Base-by-base conservation (phyloP, 2,329 filamentous ascomycete species). In the Didymella pinodella region DNA sequence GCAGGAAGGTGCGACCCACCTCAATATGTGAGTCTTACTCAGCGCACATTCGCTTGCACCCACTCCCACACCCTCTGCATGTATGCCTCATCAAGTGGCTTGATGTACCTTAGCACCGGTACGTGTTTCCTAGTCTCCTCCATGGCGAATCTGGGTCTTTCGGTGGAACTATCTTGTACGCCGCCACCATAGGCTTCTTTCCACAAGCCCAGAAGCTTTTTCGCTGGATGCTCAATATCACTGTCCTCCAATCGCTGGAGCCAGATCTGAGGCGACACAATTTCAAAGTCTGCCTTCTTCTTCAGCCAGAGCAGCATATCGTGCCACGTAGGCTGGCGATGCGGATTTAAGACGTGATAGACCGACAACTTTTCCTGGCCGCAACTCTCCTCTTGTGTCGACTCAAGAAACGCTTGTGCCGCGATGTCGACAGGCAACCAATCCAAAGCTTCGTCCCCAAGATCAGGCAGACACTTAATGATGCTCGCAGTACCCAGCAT, bases 161-260 rank as follows among this genome's bases (percentile, higher is more conserved):
- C 36, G 6, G 52, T 59, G 12, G 46, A 38, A 10, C 40, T 12
- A 4, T 40, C 56, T 31, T 52, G 55, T 3, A 26, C n/a, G 12
- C 54, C 56, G 45, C 58, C 50, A 6, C 68, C 67, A 66, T 82
- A 83, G 4, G 73, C 75, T 50, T 75, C 71, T 64, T 79, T 81
- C 84, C 84, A 86, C 32, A 83, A 69, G 5, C 80, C 80, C 29
- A 85, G 64, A 44, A 86, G 71, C 51, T 80, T 81, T 66, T 79
- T 69, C 51, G 76, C 80, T 63, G 81, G 80, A 68, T 85, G 79
- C 28, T 78, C 69, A 14, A 58, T 65, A 18, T 66, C 62, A 18
- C 70, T 61, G 3, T 57, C 50, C 55, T 80, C 75, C 48, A 85
- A 67, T 48, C 74, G 71, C n/a, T 63, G 40, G 3, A 83, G 64